Evolutionary conservation across 2,329 filamentous ascomycete genomes (phyloP), one percentile per base, ranked within the genome.

Genomic region (Ophiostoma perfectum): DNA sequence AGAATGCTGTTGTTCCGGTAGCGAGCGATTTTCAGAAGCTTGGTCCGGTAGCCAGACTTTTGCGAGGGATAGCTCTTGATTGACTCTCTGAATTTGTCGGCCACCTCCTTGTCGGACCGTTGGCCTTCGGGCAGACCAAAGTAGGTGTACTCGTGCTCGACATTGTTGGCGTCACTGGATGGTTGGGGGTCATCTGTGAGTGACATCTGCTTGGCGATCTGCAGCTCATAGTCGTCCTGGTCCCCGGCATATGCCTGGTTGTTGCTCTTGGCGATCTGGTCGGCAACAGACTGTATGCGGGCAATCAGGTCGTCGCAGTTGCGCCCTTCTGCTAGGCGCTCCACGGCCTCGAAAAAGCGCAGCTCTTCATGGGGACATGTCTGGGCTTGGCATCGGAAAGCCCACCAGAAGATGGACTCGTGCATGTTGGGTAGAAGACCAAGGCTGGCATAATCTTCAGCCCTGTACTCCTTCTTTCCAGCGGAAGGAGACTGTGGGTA

Each of bases 1-100:
- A 74, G 71, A 27, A 52, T 67, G 9, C 68, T 55, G 63, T 72
- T 74, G 44, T 73, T 55, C 3, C 72, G 73, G 41, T 75, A 70
- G 16, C 71, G 72, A 12, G 71, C 75, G 49, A 78, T 76, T 39
- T 72, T 66, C 6, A 74, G 72, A 39, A 77, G 70, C 49, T 74
- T 72, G 8, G 74, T 72, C 5, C 76, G 74, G 58, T 74, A 74
- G 8, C 68, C 67, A 4, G 72, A 68, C 11, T 69, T 73, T 36
- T 77, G 75, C 0, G 72, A 73, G 2, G 75, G 73, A 8, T 73
- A 75, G 44, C 45, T 52, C 73, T 69, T 3, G 72, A 71, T 27
- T 70, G 70, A 38, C 72, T 72, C 4, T 71, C 71, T 36, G 66
- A 74, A 77, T 11, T 73, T 72, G 11, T 67, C 41, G 3, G 76